Conservation (phyloP, 352 stramenopile species). For the Thalassiosira sp. region DNA sequence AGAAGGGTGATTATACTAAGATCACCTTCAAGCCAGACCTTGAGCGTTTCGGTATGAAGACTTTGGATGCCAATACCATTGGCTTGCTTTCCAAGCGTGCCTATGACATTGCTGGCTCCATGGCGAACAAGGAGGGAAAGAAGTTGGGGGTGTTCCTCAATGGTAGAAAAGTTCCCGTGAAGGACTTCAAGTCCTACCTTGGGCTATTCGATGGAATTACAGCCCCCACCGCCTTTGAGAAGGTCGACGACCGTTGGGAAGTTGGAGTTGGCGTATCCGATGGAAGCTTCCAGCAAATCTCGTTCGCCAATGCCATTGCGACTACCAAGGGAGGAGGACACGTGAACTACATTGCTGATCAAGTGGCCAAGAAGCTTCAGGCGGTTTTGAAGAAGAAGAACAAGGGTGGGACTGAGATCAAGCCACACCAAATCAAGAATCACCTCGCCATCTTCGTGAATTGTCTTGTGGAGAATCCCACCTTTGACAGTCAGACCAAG, state of each 20-base stretch:
- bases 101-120: slow-evolving; percentile 97
- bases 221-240: slow-evolving; percentile 89
- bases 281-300: slow-evolving; percentile 95
- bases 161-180: slow-evolving; percentile 86
- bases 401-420: slow-evolving; percentile 91
- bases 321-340: slow-evolving; percentile 96
- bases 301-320: slow-evolving; percentile 99
- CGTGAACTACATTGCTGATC: slow-evolving; percentile 93
- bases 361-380: slow-evolving; percentile 85
- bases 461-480: slow-evolving; percentile 97
- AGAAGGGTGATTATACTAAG: slow-evolving; percentile 93
- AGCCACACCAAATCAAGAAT: slow-evolving; percentile 94
- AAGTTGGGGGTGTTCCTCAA: slow-evolving; percentile 88
- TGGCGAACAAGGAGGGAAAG: slow-evolving; percentile 91
- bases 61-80: slow-evolving; percentile 91
- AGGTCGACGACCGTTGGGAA: slow-evolving; percentile 94
- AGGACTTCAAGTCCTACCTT: slow-evolving; percentile 97
- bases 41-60: slow-evolving; percentile 92
- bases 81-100: slow-evolving; percentile 95
- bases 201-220: slow-evolving; percentile 87
- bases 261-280: slow-evolving; percentile 88
- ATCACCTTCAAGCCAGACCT: slow-evolving; percentile 98
- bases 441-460: slow-evolving; percentile 98
- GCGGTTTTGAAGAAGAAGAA: slow-evolving; percentile 91
- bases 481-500: slow-evolving; percentile 99